These are phyloP conservation scores for Colletotrichum incanum DNA, from an alignment of 2,329 filamentous ascomycete genomes.

Conservation along the genomic window DNA sequence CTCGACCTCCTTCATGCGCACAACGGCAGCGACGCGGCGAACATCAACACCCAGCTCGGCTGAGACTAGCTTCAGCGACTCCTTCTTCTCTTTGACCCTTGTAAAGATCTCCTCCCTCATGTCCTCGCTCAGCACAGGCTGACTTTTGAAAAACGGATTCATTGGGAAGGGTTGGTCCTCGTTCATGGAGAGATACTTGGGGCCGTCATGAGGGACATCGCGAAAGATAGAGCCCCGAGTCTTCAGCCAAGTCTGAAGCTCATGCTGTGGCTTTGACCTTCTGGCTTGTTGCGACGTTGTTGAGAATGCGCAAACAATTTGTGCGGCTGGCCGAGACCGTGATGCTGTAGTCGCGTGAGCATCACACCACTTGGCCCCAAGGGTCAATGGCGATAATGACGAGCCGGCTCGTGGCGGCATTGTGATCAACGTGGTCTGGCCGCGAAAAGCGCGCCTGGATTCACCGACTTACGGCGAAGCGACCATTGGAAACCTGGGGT, in stretches of 20 bases:
- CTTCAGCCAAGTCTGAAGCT: conserved; percentile 57
- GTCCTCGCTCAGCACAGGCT: conserved; percentile 81
- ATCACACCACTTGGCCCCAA: conserved; percentile 35
- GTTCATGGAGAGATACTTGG: conserved; percentile 57
- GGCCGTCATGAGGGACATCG: conserved; percentile 40
- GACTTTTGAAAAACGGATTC: conserved; percentile 80
- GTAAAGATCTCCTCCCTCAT: conserved; percentile 82
- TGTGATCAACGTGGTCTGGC: conserved; percentile 22
- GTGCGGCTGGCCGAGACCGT: conserved; percentile 25
- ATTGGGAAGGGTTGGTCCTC: conserved; percentile 77
- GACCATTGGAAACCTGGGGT: conserved; percentile 23
- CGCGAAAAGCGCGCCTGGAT: conserved; percentile 30
- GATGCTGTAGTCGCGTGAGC: conserved; percentile 17
- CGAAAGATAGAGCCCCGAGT: conserved; percentile 41
- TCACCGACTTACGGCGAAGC: conserved; percentile 20
- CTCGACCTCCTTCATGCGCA: conserved; percentile 89
- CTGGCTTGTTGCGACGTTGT: conserved; percentile 57
- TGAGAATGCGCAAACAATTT: conserved; percentile 53
- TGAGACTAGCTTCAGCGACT: conserved; percentile 83
- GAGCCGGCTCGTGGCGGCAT: conserved; percentile 36
- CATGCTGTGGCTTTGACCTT: conserved; percentile 54
- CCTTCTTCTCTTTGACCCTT: conserved; percentile 75
- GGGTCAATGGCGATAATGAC: conserved; percentile 35
- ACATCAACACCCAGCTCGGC: conserved; percentile 85
- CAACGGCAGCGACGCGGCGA: conserved; percentile 86